These are phyloP conservation scores for Ampelocalamus luodianensis DNA, from an alignment of 176 grass and related monocot species.

Conservation along the genomic window DNA sequence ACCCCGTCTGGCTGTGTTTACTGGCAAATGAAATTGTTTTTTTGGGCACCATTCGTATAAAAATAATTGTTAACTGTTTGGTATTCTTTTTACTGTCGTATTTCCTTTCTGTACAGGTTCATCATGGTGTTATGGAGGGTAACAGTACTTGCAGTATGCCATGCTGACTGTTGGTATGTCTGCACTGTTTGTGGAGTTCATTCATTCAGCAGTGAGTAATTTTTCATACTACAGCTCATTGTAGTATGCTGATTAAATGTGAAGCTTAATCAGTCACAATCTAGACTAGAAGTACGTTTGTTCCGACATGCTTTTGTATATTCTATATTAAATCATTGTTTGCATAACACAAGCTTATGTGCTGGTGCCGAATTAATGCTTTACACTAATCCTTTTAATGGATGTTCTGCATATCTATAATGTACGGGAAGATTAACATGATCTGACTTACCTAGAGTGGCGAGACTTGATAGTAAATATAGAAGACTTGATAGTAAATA, in stretches of 20 bases:
- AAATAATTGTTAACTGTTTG: background rate
- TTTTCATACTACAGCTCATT: background rate
- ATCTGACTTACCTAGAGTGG: no score
- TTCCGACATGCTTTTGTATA: background rate
- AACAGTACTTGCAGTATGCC: background rate
- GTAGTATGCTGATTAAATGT: slow-evolving; percentile 1
- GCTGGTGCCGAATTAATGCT: no score
- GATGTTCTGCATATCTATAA: no score
- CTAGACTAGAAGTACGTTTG: slow-evolving; percentile 12
- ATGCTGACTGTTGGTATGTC: slow-evolving; percentile 3
- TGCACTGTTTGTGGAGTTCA: background rate
- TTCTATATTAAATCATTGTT: no score
- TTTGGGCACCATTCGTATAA: background rate
- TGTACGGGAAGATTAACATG: no score
- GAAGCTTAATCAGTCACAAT: background rate
- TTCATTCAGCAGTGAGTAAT: background rate
- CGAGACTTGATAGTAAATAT: no score
- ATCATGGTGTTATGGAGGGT: background rate
- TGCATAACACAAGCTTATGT: no score
- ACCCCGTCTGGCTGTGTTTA: background rate
- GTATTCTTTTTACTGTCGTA: background rate
- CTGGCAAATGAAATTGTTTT: slow-evolving; percentile 9
- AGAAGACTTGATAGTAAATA: no score
- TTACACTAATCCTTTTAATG: no score
- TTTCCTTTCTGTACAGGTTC: background rate